These are phyloP conservation scores for Coemansia sp. DNA, from an alignment of 192 early-diverging fungal genomes.

Conservation along the genomic window DNA sequence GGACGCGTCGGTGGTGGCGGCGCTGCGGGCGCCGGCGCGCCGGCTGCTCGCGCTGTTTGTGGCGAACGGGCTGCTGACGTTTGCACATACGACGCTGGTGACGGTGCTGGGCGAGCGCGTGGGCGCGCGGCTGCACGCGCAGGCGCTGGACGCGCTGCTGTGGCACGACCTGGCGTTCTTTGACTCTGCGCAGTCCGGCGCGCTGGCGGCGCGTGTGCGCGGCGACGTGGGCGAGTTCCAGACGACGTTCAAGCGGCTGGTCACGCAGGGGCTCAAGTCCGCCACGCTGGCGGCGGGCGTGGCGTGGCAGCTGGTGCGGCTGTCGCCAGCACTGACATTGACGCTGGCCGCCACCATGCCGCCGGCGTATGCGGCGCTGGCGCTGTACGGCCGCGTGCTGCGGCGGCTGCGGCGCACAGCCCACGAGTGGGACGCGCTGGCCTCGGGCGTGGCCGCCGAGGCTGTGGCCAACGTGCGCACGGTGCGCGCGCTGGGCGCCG, in stretches of 20 bases:
- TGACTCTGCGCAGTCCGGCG: conserved; percentile 54
- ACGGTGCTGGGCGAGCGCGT: conserved; percentile 60
- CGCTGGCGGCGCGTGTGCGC: conserved; percentile 53
- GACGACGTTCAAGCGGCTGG: conserved; percentile 57
- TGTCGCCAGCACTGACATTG: conserved; percentile 55
- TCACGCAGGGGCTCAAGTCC: conserved; percentile 59
- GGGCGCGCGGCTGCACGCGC: conserved; percentile 49
- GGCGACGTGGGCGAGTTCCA: conserved; percentile 60
- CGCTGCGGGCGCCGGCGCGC: conserved; percentile 47
- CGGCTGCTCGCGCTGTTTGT: conserved; percentile 55
- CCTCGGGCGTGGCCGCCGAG: conserved; percentile 57
- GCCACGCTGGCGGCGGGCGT: conserved; percentile 55
- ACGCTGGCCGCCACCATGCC: conserved; percentile 55
- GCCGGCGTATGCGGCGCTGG: conserved; percentile 47
- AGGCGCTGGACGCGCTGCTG: conserved; percentile 53
- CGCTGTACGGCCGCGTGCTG: conserved; percentile 56
- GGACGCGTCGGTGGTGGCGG: conserved; percentile 17
- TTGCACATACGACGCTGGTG: conserved; percentile 61
- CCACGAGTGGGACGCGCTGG: conserved; percentile 48
- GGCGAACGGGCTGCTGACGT: conserved; percentile 58
- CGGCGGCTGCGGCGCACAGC: conserved; percentile 46
- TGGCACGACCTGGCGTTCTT: conserved; percentile 62
- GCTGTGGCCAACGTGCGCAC: conserved; percentile 58
- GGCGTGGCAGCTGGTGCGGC: conserved; percentile 50
- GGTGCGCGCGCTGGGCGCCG: conserved; percentile 58